Evolutionary conservation across 306 rosid genomes (phyloP), one percentile per base, ranked within the genome.

Genomic region (Hippophae tibetana): DNA sequence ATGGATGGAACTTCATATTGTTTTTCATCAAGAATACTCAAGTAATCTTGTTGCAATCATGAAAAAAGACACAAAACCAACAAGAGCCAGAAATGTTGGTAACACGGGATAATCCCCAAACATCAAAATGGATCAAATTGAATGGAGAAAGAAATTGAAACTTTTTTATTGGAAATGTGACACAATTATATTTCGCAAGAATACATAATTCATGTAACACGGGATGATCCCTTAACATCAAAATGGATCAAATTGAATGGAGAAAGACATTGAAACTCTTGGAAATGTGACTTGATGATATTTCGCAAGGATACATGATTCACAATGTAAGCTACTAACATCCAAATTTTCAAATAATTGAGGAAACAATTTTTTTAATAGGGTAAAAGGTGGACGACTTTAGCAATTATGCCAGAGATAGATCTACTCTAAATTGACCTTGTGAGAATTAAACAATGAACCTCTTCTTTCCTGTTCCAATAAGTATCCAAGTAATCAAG

Each of bases 311-410:
- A 12, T 27, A 5, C 47, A 61, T 0, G 53, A 31, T n/a, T 27
- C 40, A 13, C 56, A 61, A 38, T 12, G 23, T 2, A 57, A 13
- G 3, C 2, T 12, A n/a, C 6, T 41, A 57, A 42, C 14, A 57
- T 38, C 47, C 6, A 38, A 12, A 18, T 38, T 57, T 38, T 13
- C 13, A 5, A 61, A 61, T 27, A 43, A 61, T 26, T 43, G 12
- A 7, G 27, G 65, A 47, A 61, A 18, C 23, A 27, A 27, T 6
- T 48, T 61, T 12, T 61, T 47, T 12, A 47, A n/a, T 3, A 10
- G 31, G 3, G 14, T 8, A 48, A 61, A 61, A 12, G 65, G 23
- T 23, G 45, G 44, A 61, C 47, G 65, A 31, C 56, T 44, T 26
- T 12, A 61, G 8, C 6, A 0, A 10, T 38, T 7, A 38, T 61